Base-by-base conservation (phyloP, 352 stramenopile species). In the Phytophthora aleatoria region DNA sequence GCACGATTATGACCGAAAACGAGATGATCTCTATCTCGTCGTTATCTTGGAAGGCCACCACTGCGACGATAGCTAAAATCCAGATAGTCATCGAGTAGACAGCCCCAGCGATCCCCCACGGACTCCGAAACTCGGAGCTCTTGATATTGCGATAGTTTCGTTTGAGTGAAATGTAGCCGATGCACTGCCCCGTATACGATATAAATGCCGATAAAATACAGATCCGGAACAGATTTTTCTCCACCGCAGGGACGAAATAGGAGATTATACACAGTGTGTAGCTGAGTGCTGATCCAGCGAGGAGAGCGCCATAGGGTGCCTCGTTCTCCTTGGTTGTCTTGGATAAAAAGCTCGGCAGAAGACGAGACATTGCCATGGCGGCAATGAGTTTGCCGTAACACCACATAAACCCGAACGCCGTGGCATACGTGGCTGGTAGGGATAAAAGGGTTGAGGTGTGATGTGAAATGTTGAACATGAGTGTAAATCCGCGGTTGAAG, bases 381-480 rank as follows among this genome's bases (percentile, higher is more conserved):
- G 67, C 45, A 10, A 87, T 78, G 12, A 87, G 61, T 38, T 83
- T 85, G 0, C 73, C 75, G 55, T 84, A 85, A 30, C 70, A 81
- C 64, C 77, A 84, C 54, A 87, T 81, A 51, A 86, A 86, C 0
- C 74, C 77, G 50, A 77, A 86, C 1, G 61, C 74, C 0, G 72
- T 87, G 6, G 74, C 74, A 48, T 82, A 87, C 0, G 76, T 83
- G 0, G 76, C 78, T 5, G 76, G 76, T 0, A 87, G 20, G 15
- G 76, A 85, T 2, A 85, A 15, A n/a, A 83, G 9, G 0, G 64
- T 83, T 1, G 74, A 71, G 0, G 30, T 3, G 0, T 51, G 27
- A 4, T 53, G 39, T 0, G 57, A 48, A 3, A 76, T 47, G 1
- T 48, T 31, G n/a, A 85, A 82, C 24, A 85, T 50, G 9, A 52